Evolutionary conservation across 306 rosid genomes (phyloP), one percentile per base, ranked within the genome.

Genomic region (Malus asiatica): DNA sequence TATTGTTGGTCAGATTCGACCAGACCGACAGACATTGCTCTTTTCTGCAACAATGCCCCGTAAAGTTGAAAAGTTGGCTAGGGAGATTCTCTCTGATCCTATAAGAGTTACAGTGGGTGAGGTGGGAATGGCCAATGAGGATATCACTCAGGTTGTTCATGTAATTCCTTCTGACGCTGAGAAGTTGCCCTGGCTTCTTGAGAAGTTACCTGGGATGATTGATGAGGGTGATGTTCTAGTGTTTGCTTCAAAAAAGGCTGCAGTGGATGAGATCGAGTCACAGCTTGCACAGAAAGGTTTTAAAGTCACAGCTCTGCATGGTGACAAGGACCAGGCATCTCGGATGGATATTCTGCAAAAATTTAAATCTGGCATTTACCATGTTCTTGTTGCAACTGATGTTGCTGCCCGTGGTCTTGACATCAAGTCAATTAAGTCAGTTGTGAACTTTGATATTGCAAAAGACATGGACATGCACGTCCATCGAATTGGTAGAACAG

Each of bases 341-440:
- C 90, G 99, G 66, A 90, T 92, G 93, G 99, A 92, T 51, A 88
- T 85, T 81, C 82, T 95, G 86, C 92, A 90, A 82, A 95, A 95
- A 80, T 95, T 90, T 78, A 95, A 95, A 86, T 88, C 97, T 55
- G 99, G 99, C 64, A 42, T 78, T 32, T 92, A 86, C 86, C 99
- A 95, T 60, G 93, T 92, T 77, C 97, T 95, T 35, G 68, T 95
- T 86, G 99, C 99, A 45, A 95, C 99, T 89, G 99, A 95, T 83
- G 99, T 95, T 76, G 99, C 99, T 53, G 99, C 99, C 14, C 99
- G 99, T 60, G 99, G 99, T 84, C 99, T 95, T 76, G 97, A 95
- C 74, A 95, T 95, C 76, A 95, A 95, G 83, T 95, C 99, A 59
- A 92, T 95, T 32, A 95, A 95, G 86, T 92, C 97, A 25, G 99